A percentile compares a stretch with the other conserved stretches of the same genome.
Evolutionary conservation across 805 yeast genomes (phyloP).

Genomic region (Maudiozyma bulderi): DNA sequence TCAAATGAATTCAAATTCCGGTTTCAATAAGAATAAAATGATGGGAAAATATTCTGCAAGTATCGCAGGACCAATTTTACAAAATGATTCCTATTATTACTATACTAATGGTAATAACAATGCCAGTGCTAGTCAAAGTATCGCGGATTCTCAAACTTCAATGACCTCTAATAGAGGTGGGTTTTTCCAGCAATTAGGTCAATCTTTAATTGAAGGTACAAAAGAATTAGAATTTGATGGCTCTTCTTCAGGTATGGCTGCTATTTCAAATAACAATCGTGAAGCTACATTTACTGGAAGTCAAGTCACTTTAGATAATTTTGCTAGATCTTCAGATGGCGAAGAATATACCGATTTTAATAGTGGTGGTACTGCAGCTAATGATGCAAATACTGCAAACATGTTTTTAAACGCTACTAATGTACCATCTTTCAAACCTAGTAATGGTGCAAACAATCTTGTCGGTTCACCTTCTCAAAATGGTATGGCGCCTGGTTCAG

Average conservation of each 20-base stretch:
- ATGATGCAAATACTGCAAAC: not conserved
- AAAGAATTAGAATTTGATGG: constrained; percentile 21
- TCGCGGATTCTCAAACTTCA: not conserved
- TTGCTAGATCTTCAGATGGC: constrained; percentile 2
- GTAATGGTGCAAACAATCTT: not conserved
- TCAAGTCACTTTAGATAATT: constrained; percentile 3
- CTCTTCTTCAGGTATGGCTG: not conserved
- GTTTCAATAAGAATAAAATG: constrained; percentile 5
- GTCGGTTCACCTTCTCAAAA: not conserved
- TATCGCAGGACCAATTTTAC: constrained; percentile 15
- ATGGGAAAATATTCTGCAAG: constrained; percentile 23
- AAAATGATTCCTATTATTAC: constrained; percentile 3
- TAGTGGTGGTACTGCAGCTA: constrained; percentile 3
- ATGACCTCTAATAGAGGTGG: constrained; percentile 10
- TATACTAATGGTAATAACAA: not conserved
- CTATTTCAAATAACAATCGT: not conserved
- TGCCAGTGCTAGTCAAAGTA: not conserved
- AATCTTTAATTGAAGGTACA: constrained; percentile 28
- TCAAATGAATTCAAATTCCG: not conserved
- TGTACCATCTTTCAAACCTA: constrained; percentile 23
- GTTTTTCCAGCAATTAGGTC: constrained; percentile 29
- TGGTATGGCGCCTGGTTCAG: not conserved
- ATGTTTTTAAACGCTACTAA: constrained; percentile 16
- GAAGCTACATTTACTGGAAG: not conserved
- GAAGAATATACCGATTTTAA: constrained; percentile 4